phyloP scores from a whole-genome alignment of 441 rosid species.

The Omphalea diandra region DNA sequence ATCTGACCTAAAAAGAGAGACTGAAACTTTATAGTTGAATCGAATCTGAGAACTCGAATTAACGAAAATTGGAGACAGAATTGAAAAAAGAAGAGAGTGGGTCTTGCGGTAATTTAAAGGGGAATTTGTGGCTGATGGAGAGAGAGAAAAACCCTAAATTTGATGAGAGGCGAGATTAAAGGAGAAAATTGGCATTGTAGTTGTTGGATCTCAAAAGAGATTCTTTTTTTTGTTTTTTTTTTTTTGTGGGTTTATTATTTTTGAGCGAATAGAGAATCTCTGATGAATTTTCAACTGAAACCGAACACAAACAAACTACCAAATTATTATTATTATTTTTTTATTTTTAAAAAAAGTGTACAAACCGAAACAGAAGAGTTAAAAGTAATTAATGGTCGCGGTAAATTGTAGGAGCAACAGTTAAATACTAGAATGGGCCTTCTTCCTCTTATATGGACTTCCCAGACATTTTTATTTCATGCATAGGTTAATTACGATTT shows the following conservation, averaged over 20 bases:
- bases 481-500: no score
- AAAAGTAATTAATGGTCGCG: conserved; percentile 4
- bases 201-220: conserved; percentile 42
- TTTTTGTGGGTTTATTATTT: neutral
- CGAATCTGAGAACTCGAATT: conserved; percentile 29
- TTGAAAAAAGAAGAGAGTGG: conserved; percentile 18
- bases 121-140: neutral
- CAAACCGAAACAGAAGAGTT: neutral
- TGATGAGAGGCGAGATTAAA: conserved; percentile 18
- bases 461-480: no score
- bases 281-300: conserved; percentile 17
- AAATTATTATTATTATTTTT: neutral
- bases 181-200: conserved; percentile 30
- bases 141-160: conserved; percentile 32
- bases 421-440: no score
- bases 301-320: conserved; percentile 3
- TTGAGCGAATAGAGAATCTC: conserved; percentile 12
- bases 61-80: neutral
- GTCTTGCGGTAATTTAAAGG: conserved; percentile 15
- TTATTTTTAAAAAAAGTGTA: neutral
- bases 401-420: conserved; percentile 13
- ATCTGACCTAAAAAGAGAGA: conserved; percentile 30
- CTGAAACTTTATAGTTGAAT: conserved; percentile 21
- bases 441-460: no score
- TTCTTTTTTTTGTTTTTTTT: neutral